phyloP scores from a whole-genome alignment of 2,329 filamentous ascomycete genomes.

The Phaeosphaeria sp. region DNA sequence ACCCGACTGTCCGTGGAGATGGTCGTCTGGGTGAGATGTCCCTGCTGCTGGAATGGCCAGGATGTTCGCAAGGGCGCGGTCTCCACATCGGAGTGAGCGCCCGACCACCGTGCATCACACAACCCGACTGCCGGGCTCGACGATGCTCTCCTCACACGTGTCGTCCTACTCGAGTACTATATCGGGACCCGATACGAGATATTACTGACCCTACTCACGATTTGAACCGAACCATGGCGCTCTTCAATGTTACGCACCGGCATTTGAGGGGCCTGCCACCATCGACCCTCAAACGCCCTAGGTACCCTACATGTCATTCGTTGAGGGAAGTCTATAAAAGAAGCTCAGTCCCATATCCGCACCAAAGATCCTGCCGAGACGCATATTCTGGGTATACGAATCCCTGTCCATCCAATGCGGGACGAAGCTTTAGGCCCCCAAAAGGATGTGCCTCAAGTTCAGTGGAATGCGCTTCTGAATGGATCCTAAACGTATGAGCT shows the following conservation, averaged over 20 bases:
- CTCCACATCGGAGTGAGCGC: constrained; percentile 8
- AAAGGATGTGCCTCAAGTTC: constrained; percentile 35
- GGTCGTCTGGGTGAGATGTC: constrained; percentile 4
- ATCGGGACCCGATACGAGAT: constrained; percentile 32
- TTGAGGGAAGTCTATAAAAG: constrained; percentile 33
- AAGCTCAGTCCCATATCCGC: constrained; percentile 38
- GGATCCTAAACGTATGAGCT: constrained; percentile 25
- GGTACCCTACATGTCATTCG: constrained; percentile 32
- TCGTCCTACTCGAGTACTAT: constrained; percentile 26
- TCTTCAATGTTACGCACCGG: constrained; percentile 39
- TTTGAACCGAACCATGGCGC: constrained; percentile 28
- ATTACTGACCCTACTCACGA: constrained; percentile 15
- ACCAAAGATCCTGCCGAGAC: constrained; percentile 34
- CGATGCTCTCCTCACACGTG: background rate
- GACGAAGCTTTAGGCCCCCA: constrained; percentile 37
- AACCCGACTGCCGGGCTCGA: constrained; percentile 19
- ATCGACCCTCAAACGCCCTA: constrained; percentile 30
- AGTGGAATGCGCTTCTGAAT: constrained; percentile 36
- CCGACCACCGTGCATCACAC: constrained; percentile 4
- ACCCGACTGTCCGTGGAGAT: constrained; percentile 5
- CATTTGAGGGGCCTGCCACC: constrained; percentile 28
- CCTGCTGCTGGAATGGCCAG: background rate
- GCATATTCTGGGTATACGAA: constrained; percentile 40
- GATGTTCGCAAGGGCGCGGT: background rate
- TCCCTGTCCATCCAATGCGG: constrained; percentile 34